Evolutionary conservation across 1,284 basidiomycete species (phyloP), one percentile per base, ranked within the genome.

Genomic region (Ceratobasidium theobromae): DNA sequence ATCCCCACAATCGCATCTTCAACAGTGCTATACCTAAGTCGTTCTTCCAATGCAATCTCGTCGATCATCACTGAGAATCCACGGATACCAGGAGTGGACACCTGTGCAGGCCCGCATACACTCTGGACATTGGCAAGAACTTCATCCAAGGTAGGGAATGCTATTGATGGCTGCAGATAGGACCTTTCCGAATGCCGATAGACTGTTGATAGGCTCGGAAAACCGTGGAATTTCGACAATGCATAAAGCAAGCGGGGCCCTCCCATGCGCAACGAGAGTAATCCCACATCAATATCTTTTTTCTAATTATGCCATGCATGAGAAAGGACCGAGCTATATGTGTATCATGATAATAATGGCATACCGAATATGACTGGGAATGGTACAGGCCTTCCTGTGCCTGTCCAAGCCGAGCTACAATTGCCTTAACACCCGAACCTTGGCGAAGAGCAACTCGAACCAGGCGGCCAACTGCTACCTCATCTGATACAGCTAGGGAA

Each of bases 311-410:
- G 28, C 3, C 30, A 33, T 0, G 18, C 11, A 16, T 1, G n/a
- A n/a, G 9, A 14, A 32, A 21, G 25, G 8, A 35, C 8, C 3
- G 3, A 14, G 16, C 14, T 1, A 21, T 14, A 38, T 1, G 14
- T 8, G 18, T 4, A 27, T 14, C 11, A 12, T 25, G 11, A 38
- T 32, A 32, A 11, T 32, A 8, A 38, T 12, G 6, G 23, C 52
- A 21, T 23, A 53, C 52, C 12, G 52, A 53, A 18, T 53, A 53
- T 4, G 4, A 35, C 1, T 38, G 45, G 8, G 57, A 46, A 21
- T 27, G 18, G 23, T 35, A 60, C 27, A 49, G 8, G n/a, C 57
- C 57, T 38, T 60, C 12, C 12, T 48, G 45, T 23, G 57, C 57
- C 16, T 1, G 6, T 1, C 18, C 46, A 25, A 60, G 4, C n/a